Percentiles rank a stretch among this genome's conserved stretches.
phyloP scores from a whole-genome alignment of 78 protist genomes.

The Blattamonas nauphoetae region DNA sequence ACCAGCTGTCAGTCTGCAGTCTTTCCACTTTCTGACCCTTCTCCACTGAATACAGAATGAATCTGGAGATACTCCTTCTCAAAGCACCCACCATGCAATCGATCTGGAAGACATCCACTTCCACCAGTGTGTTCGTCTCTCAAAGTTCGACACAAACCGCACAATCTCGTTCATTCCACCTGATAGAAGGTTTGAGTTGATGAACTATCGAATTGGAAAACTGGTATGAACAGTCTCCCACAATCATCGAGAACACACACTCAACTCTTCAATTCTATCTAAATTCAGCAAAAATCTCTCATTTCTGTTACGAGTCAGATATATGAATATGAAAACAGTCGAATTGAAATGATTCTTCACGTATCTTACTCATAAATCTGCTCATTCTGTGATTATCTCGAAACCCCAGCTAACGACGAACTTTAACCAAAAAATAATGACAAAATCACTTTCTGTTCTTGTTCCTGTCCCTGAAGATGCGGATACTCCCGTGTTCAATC shows the following conservation, averaged over 20 bases:
- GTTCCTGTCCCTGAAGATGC: conserved; percentile 94
- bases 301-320: no score
- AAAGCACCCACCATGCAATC: no score
- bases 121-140: conserved; percentile 94
- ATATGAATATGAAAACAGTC: no score
- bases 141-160: conserved; percentile 84
- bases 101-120: conserved; percentile 96
- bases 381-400: no score
- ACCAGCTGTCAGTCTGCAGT: conserved; percentile 34
- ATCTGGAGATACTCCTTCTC: no score
- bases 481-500: conserved; percentile 61
- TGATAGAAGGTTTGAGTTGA: conserved; percentile 94
- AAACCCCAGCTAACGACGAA: no score
- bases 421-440: conserved; percentile 73
- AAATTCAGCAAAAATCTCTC: no score
- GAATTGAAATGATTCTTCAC: no score
- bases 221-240: neutral
- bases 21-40: neutral
- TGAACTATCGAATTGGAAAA: conserved; percentile 83
- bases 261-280: no score
- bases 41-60: no score
- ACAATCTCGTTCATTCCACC: conserved; percentile 97
- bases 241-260: no score
- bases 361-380: no score
- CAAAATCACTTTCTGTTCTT: conserved; percentile 80